Conservation (phyloP, 768 basidiomycete species). For the Phaffia australis region DNA sequence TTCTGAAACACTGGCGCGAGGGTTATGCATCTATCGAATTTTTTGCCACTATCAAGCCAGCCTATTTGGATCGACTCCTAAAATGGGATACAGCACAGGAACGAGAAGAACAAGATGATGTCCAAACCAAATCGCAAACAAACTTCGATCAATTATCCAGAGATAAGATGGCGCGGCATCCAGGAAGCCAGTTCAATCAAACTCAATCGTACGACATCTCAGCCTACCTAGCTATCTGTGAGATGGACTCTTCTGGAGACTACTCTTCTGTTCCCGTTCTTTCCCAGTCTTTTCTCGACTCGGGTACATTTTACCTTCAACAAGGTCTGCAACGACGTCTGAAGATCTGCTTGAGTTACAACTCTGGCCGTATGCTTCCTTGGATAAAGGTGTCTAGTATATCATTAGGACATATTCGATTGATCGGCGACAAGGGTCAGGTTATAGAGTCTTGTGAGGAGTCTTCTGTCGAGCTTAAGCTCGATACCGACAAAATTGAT, state of each 20-base stretch:
- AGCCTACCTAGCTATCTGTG: constrained; percentile 72
- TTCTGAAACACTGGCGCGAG: constrained; percentile 57
- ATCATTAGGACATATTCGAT: constrained; percentile 68
- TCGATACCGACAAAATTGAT: background rate
- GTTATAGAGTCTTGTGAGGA: background rate
- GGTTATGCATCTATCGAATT: constrained; percentile 82
- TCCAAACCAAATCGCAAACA: background rate
- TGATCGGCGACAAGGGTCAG: constrained; percentile 72
- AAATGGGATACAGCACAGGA: constrained; percentile 91
- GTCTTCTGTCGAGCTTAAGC: background rate
- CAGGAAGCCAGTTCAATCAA: constrained; percentile 81
- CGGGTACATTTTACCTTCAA: constrained; percentile 75
- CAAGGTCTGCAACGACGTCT: constrained; percentile 88
- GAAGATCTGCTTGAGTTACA: constrained; percentile 62
- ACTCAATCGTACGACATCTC: constrained; percentile 86
- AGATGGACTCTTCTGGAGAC: constrained; percentile 71
- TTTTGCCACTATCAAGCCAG: constrained; percentile 68
- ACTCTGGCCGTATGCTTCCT: constrained; percentile 78
- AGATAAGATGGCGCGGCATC: constrained; percentile 60
- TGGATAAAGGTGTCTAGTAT: constrained; percentile 72
- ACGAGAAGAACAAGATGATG: constrained; percentile 21
- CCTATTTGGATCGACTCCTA: constrained; percentile 78
- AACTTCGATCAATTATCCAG: background rate
- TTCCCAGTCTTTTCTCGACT: constrained; percentile 61
- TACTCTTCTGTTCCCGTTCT: constrained; percentile 76